These are phyloP conservation scores for Calcarisporium arbuscula DNA, from an alignment of 2,329 filamentous ascomycete genomes.

Conservation along the genomic window DNA sequence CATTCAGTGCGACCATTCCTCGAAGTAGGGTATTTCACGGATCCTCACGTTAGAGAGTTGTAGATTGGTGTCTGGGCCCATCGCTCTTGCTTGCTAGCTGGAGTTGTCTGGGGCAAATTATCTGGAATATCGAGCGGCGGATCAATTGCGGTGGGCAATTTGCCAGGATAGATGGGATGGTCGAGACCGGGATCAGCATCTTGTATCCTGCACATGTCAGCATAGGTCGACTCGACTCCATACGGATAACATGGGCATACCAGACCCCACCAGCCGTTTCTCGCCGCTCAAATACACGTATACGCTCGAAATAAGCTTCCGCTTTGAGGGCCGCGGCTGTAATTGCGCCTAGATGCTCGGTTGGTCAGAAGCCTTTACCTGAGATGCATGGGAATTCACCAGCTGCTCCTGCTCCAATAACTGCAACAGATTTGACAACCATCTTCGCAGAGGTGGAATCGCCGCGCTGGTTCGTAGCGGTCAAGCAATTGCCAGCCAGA, in stretches of 20 bases:
- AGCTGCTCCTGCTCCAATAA: slow-evolving; percentile 10
- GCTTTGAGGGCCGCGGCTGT: slow-evolving; percentile 40
- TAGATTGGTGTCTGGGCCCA: slow-evolving; percentile 46
- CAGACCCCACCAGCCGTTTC: slow-evolving; percentile 39
- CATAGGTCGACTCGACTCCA: not conserved
- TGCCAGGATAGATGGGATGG: slow-evolving; percentile 33
- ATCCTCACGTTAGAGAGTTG: slow-evolving; percentile 40
- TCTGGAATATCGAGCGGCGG: slow-evolving; percentile 36
- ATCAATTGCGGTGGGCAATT: slow-evolving; percentile 37
- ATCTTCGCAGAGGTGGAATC: too few species aligned
- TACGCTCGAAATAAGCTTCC: slow-evolving; percentile 35
- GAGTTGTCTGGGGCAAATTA: slow-evolving; percentile 30
- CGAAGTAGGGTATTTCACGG: fast-evolving
- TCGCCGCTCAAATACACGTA: slow-evolving; percentile 36
- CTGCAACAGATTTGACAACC: slow-evolving; percentile 9
- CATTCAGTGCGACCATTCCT: not conserved
- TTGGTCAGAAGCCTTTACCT: slow-evolving; percentile 9
- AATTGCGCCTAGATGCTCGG: slow-evolving; percentile 30
- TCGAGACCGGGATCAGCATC: slow-evolving; percentile 33
- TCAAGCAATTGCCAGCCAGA: too few species aligned
- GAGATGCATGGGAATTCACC: slow-evolving; percentile 1
- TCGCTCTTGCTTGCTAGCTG: slow-evolving; percentile 37
- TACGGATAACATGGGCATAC: slow-evolving; percentile 17
- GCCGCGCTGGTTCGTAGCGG: too few species aligned
- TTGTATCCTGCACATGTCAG: slow-evolving; percentile 38